These are phyloP conservation scores for Iris pallida DNA, from an alignment of 116 monocot genomes.

Conservation along the genomic window DNA sequence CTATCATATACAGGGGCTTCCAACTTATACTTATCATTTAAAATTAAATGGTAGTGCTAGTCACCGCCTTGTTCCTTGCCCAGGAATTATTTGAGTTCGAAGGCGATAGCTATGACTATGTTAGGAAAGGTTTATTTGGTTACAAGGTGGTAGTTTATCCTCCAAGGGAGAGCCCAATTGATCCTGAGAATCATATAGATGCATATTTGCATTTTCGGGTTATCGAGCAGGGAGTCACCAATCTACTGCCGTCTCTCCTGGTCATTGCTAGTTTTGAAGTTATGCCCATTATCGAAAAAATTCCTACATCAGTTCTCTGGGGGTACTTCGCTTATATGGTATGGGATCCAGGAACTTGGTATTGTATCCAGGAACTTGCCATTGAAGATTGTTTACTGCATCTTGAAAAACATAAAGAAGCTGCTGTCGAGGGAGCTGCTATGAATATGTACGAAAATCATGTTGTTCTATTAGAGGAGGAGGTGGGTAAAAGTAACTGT, in stretches of 20 bases:
- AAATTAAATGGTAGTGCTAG: constrained; percentile 91
- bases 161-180: constrained; percentile 69
- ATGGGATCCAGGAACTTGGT: no score
- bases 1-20: constrained; percentile 70
- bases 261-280: constrained; percentile 68
- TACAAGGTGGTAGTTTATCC: constrained; percentile 90
- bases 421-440: no score
- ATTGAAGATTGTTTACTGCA: no score
- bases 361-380: no score
- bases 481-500: no score
- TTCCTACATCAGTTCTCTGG: constrained; percentile 95
- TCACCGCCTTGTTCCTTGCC: constrained; percentile 89
- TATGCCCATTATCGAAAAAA: constrained; percentile 83
- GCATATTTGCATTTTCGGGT: constrained; percentile 84
- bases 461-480: no score
- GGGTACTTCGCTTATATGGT: constrained; percentile 99
- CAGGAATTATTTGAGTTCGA: constrained; percentile 97
- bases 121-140: constrained; percentile 95
- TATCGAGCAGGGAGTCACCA: constrained; percentile 87
- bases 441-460: no score
- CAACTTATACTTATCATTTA: constrained; percentile 76
- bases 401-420: no score
- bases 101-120: constrained; percentile 99
- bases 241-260: constrained; percentile 70
- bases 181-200: constrained; percentile 90